These are phyloP conservation scores for Pugionium dolabratum DNA, from an alignment of 345 rosid species.

Conservation along the genomic window DNA sequence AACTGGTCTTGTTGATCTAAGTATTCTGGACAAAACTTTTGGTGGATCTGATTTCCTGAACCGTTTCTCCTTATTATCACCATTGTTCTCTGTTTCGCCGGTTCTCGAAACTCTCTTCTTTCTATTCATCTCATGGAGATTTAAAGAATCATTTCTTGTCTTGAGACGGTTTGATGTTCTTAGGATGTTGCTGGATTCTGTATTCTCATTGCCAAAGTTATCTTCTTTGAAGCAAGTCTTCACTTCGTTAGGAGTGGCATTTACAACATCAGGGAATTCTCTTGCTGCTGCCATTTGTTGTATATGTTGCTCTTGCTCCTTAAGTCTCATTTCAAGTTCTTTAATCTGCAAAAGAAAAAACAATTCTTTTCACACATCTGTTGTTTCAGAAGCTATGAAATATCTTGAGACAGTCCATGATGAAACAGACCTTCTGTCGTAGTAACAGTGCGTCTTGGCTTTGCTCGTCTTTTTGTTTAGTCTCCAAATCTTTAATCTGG, in stretches of 20 bases:
- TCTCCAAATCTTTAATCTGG: conserved; percentile 73
- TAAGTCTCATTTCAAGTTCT: conserved; percentile 77
- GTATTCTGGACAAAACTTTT: conserved; percentile 47
- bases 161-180: conserved; percentile 64
- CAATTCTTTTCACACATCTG: background rate
- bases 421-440: conserved; percentile 50
- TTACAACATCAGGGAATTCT: conserved; percentile 43
- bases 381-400: background rate
- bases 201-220: conserved; percentile 45
- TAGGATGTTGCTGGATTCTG: conserved; percentile 55
- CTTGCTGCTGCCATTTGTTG: conserved; percentile 40
- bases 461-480: conserved; percentile 57
- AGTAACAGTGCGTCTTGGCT: conserved; percentile 54
- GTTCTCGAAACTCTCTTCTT: conserved; percentile 73
- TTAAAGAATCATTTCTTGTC: conserved; percentile 42
- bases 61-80: conserved; percentile 47
- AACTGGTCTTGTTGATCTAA: conserved; percentile 56
- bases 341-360: conserved; percentile 52
- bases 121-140: conserved; percentile 41
- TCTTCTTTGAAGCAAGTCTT: conserved; percentile 52
- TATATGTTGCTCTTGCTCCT: conserved; percentile 66
- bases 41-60: conserved; percentile 85
- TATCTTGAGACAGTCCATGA: background rate
- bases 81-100: conserved; percentile 73
- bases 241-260: conserved; percentile 56